These are phyloP conservation scores for Collariella sp. DNA, from an alignment of 495 filamentous ascomycete genomes.

Conservation along the genomic window DNA sequence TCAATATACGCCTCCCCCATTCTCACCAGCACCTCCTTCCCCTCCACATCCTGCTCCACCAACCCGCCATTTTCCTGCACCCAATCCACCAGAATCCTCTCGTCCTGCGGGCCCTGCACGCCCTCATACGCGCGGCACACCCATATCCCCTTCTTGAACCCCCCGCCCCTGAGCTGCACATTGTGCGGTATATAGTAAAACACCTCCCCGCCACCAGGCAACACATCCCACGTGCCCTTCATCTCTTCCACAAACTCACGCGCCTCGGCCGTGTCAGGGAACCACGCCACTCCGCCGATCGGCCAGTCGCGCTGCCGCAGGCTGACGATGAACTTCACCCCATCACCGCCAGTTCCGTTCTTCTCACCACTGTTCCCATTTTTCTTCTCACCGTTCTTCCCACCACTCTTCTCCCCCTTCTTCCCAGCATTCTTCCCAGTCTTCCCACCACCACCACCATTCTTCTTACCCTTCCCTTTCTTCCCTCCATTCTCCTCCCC, in stretches of 20 bases:
- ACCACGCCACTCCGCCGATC: neutral
- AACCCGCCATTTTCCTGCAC: neutral
- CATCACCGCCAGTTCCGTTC: too few species aligned
- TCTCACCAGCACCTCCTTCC: neutral
- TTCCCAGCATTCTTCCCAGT: too few species aligned
- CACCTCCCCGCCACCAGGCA: neutral
- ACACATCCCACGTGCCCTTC: neutral
- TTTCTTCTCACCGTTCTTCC: too few species aligned
- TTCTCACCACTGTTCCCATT: too few species aligned
- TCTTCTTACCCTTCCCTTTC: too few species aligned
- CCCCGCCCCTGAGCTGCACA: neutral
- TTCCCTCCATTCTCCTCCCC: neutral
- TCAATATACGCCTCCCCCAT: constrained; percentile 7
- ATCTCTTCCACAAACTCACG: neutral
- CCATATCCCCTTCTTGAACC: neutral
- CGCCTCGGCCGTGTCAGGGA: neutral
- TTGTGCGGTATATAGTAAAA: neutral
- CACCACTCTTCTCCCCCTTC: too few species aligned
- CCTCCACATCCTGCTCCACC: neutral
- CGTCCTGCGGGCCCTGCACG: neutral
- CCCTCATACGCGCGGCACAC: constrained; percentile 5
- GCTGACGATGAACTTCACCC: neutral
- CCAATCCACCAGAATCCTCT: neutral
- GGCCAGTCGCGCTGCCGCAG: constrained; percentile 2
- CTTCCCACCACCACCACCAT: too few species aligned